phyloP scores from a whole-genome alignment of 352 stramenopile genomes.

The Achlya hypogyna region DNA sequence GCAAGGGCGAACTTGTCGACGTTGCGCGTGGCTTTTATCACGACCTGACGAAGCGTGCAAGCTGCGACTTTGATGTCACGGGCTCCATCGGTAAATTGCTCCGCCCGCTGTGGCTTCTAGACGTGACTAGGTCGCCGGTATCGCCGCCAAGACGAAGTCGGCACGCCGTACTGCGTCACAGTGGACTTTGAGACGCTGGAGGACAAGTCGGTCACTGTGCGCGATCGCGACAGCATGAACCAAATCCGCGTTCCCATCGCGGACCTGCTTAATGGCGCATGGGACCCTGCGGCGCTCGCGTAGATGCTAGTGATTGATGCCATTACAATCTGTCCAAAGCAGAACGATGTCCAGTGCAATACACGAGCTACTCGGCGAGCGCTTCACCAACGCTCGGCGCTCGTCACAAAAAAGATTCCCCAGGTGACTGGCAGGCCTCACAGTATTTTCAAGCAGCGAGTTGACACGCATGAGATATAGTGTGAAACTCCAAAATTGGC shows the following conservation, averaged over 20 bases:
- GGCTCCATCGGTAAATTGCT: slow-evolving; percentile 61
- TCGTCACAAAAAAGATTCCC: too few species aligned
- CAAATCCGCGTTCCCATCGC: slow-evolving; percentile 91
- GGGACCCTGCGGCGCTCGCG: background rate
- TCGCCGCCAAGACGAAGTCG: slow-evolving; percentile 94
- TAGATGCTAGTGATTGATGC: background rate
- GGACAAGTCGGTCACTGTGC: slow-evolving; percentile 92
- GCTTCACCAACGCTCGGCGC: too few species aligned
- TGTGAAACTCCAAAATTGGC: too few species aligned
- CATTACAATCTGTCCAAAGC: too few species aligned
- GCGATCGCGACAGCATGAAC: slow-evolving; percentile 93
- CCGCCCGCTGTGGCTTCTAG: slow-evolving; percentile 9
- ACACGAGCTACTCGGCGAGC: too few species aligned
- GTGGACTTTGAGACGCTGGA: slow-evolving; percentile 97
- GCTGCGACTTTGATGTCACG: slow-evolving; percentile 88
- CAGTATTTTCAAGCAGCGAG: too few species aligned
- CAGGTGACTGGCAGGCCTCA: too few species aligned
- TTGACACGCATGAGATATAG: too few species aligned
- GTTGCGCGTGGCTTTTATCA: slow-evolving; percentile 88
- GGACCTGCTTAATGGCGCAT: slow-evolving; percentile 51
- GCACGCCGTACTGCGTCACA: slow-evolving; percentile 95
- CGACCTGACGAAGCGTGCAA: slow-evolving; percentile 77
- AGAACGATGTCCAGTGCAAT: too few species aligned
- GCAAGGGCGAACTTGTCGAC: slow-evolving; percentile 89
- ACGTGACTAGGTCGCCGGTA: slow-evolving; percentile 64